Evolutionary conservation across 805 yeast species (phyloP), one percentile per base, ranked within the genome.

Genomic region (Limtongozyma cylindracea): DNA sequence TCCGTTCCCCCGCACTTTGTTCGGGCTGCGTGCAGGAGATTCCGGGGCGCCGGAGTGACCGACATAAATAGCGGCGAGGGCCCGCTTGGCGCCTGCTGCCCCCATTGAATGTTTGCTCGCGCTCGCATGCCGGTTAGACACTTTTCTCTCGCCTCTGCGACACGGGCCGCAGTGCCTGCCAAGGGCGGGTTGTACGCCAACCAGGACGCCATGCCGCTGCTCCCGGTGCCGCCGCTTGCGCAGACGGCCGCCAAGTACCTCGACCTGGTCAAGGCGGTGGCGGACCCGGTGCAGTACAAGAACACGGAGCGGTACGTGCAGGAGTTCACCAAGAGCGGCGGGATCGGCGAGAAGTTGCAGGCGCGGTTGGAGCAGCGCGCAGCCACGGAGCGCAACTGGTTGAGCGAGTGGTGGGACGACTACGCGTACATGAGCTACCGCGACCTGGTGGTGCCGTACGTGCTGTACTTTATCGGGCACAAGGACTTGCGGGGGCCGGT

Each of bases 391-490:
- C 69, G 78, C 39, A 84, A 84, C 44, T 84, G 98, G 98, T 56
- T 84, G 35, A 61, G 73, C 21, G 70, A 63, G 27, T 78, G 71
- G 58, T 84, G 98, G 98, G 92, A 84, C 43, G 72, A 74, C 35
- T 76, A 73, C 32, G 92, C 94, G 11, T 84, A 84, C 47, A 53
- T 84, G 53, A 66, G 72, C 19, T 82, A 78, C 49, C 60, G 88
- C 31, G 96, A 78, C 44, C 92, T 96, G 0, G 74, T 84, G n/a
- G 74, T 76, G 13, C 95, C 96, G 8, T 82, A 68, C 39, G 93
- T 78, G 17, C 73, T 92, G 11, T 84, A 84, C 51, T 88, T 78
- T 34, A 84, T 62, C 48, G 59, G 68, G 24, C 93, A 84, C 50
- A 70, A 63, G 43, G 84, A 74, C 34, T 44, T 71, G 28, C 33